Evolutionary conservation across 2,329 filamentous ascomycete genomes (phyloP).

Genomic region (Arthrobotrys pseudoclavata): DNA sequence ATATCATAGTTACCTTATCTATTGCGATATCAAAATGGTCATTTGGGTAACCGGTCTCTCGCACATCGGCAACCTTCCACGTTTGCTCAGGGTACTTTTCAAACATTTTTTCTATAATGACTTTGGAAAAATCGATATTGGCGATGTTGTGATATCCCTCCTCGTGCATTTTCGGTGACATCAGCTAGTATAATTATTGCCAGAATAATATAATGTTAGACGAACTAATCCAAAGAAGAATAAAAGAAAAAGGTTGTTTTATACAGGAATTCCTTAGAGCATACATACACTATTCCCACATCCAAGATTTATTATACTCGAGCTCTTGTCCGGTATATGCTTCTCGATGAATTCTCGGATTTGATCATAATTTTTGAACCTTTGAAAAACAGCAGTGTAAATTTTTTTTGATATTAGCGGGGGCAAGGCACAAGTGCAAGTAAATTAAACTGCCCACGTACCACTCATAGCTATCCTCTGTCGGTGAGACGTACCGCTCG

Average conservation of each 20-base stretch:
- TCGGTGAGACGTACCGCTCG: conserved; percentile 59
- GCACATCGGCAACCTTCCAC: conserved; percentile 62
- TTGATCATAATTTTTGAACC: conserved; percentile 51
- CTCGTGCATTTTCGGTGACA: conserved; percentile 57
- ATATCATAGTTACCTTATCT: conserved; percentile 59
- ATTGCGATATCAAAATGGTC: conserved; percentile 60
- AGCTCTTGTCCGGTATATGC: conserved; percentile 56
- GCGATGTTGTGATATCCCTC: conserved; percentile 60
- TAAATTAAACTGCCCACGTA: conserved; percentile 37
- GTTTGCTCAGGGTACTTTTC: conserved; percentile 59
- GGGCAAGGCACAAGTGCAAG: background rate
- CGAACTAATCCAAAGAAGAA: conserved; percentile 7
- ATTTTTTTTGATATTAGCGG: conserved; percentile 11
- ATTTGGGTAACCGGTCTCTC: conserved; percentile 53
- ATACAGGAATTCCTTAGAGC: conserved; percentile 7
- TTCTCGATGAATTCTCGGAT: conserved; percentile 55
- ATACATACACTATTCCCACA: conserved; percentile 60
- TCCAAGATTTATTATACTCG: conserved; percentile 61
- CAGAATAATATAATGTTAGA: background rate
- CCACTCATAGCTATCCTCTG: conserved; percentile 61
- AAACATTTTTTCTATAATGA: conserved; percentile 61
- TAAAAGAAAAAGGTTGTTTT: conserved; percentile 3
- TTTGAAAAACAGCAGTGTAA: background rate
- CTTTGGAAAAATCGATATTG: conserved; percentile 61
- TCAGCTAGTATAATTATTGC: conserved; percentile 37